Conservation (phyloP, 495 filamentous ascomycete species). For the Daldinia bambusicola region DNA sequence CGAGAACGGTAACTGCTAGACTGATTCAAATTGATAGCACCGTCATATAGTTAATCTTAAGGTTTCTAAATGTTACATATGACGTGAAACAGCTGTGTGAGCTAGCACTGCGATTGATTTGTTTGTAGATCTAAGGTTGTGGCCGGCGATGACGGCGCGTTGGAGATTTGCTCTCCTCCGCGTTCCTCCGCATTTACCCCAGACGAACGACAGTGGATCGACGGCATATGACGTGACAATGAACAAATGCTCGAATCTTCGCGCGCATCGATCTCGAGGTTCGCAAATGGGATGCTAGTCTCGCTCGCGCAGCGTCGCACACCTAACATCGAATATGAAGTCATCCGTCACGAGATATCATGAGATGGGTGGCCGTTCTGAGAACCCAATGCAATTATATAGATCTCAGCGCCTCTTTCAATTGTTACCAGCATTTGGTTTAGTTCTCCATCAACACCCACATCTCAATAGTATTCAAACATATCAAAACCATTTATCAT, state of each 20-base stretch:
- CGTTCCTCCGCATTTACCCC: constrained; percentile 41
- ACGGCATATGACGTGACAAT: constrained; percentile 42
- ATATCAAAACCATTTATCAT: constrained; percentile 4
- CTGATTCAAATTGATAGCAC: constrained; percentile 8
- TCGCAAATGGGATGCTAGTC: constrained; percentile 31
- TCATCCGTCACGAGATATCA: constrained; percentile 40
- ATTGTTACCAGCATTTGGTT: neutral
- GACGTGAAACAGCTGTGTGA: constrained; percentile 17
- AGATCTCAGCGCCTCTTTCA: constrained; percentile 20
- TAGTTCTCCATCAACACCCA: neutral
- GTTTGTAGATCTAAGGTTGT: constrained; percentile 31
- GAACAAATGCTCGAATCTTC: constrained; percentile 38
- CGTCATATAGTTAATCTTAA: constrained; percentile 23
- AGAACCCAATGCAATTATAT: constrained; percentile 30
- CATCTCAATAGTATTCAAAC: constrained; percentile 1
- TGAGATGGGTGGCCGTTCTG: constrained; percentile 20
- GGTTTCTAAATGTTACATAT: constrained; percentile 32
- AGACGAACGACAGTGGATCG: constrained; percentile 42
- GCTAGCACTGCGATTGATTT: constrained; percentile 17
- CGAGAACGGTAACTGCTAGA: constrained; percentile 2
- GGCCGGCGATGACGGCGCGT: constrained; percentile 22
- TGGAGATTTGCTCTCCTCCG: constrained; percentile 19
- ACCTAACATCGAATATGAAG: constrained; percentile 39
- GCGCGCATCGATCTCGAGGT: constrained; percentile 35
- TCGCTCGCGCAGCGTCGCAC: constrained; percentile 31